Evolutionary conservation across 1,284 basidiomycete species (phyloP).

Genomic region (Ustilago cynodontis): DNA sequence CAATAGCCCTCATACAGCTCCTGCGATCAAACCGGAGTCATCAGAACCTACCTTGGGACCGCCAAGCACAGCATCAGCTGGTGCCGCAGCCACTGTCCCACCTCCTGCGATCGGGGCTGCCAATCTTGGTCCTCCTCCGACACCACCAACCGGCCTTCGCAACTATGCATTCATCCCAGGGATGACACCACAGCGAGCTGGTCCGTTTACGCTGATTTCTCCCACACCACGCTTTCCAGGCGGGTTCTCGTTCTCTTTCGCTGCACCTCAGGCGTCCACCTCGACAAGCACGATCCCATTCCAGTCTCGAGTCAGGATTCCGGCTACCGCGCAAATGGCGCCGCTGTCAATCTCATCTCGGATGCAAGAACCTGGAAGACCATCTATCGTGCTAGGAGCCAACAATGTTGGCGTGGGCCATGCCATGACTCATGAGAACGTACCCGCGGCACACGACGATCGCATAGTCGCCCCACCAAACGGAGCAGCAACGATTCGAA

Average conservation of each 20-base stretch:
- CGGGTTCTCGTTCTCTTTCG: slow-evolving; percentile 33
- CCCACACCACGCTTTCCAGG: slow-evolving; percentile 44
- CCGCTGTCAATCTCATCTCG: slow-evolving; percentile 25
- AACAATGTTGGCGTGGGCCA: not conserved
- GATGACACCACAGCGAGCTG: slow-evolving; percentile 23
- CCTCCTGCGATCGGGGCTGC: too few relatives aligned
- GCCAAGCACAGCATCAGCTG: not conserved
- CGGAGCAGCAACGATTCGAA: slow-evolving; percentile 8
- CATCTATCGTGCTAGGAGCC: not conserved
- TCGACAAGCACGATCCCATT: slow-evolving; percentile 8
- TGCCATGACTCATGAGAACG: slow-evolving; percentile 12
- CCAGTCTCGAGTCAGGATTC: slow-evolving; percentile 16
- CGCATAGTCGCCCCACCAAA: slow-evolving; percentile 32
- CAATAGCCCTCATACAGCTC: not conserved
- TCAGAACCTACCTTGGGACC: not conserved
- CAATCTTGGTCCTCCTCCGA: slow-evolving; percentile 23
- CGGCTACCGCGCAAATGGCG: slow-evolving; percentile 28
- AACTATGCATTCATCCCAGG: slow-evolving; percentile 46
- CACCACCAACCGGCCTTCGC: slow-evolving; percentile 31
- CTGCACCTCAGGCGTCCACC: slow-evolving; percentile 6
- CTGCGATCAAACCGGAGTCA: slow-evolving; percentile 19
- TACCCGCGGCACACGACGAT: slow-evolving; percentile 18
- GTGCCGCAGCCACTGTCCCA: too few relatives aligned
- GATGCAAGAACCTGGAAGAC: not conserved
- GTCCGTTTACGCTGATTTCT: slow-evolving; percentile 16